These are phyloP conservation scores for Blastocystis sp. DNA, from an alignment of 352 stramenopile genomes.

Conservation along the genomic window DNA sequence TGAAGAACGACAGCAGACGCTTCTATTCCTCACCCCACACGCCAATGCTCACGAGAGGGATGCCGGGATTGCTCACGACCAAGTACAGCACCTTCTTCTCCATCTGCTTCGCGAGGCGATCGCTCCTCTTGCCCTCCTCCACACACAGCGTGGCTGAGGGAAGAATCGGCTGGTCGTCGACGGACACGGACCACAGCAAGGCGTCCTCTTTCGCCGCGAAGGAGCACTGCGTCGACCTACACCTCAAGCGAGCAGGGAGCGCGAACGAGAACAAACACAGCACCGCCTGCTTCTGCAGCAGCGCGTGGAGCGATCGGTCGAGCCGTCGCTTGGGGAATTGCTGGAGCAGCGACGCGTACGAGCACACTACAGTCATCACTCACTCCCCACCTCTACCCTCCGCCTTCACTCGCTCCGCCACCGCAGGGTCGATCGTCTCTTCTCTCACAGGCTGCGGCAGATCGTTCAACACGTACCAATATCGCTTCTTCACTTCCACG, in stretches of 20 bases:
- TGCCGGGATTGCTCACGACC: constrained; percentile 37
- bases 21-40: background rate
- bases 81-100: constrained; percentile 25
- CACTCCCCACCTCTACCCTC: background rate
- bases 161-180: background rate
- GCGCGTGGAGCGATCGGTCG: background rate
- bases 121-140: background rate
- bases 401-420: background rate
- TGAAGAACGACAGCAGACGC: constrained; percentile 18
- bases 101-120: background rate
- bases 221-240: constrained; percentile 8
- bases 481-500: background rate
- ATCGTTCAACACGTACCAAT: background rate
- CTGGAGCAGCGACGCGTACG: background rate
- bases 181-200: background rate
- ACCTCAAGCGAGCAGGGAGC: background rate
- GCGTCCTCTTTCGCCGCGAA: background rate
- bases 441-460: background rate
- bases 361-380: background rate
- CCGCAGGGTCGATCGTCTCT: background rate
- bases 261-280: background rate
- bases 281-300: background rate
- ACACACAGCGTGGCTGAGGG: constrained; percentile 5
- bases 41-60: background rate
- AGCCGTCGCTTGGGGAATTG: background rate